Percentiles rank a stretch among this genome's conserved stretches.
These are phyloP conservation scores for Rhizophagus clarus DNA, from an alignment of 192 early-diverging fungal species.

Conservation along the genomic window DNA sequence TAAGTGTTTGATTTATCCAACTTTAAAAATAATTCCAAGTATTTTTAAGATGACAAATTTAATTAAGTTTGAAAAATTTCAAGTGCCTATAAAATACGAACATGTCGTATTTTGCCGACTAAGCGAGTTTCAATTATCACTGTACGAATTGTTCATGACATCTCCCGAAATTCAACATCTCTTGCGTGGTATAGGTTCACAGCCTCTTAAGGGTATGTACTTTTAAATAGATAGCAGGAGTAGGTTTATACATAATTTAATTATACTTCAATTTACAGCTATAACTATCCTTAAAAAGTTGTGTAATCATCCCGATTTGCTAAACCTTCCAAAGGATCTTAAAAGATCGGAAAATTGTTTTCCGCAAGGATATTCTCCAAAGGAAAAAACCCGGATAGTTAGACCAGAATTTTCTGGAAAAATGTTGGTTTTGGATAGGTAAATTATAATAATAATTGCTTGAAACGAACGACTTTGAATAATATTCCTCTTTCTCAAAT, in stretches of 20 bases:
- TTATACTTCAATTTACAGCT: constrained; percentile 41
- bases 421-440: constrained; percentile 78
- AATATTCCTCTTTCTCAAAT: constrained; percentile 18
- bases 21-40: background rate
- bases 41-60: background rate
- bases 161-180: constrained; percentile 72
- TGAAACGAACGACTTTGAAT: constrained; percentile 8
- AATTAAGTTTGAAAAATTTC: background rate
- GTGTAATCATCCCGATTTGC: constrained; percentile 94
- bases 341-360: constrained; percentile 61
- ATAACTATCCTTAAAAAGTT: constrained; percentile 95
- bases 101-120: constrained; percentile 96
- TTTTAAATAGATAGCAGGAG: background rate
- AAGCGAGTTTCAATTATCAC: constrained; percentile 68
- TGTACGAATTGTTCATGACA: constrained; percentile 82
- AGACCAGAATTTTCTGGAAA: constrained; percentile 85
- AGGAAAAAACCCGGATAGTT: constrained; percentile 40
- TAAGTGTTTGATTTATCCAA: constrained; percentile 43
- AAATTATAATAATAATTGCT: background rate
- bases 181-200: constrained; percentile 71
- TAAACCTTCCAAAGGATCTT: constrained; percentile 66
- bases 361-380: constrained; percentile 53
- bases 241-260: background rate
- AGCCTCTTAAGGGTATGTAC: constrained; percentile 67
- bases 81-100: constrained; percentile 96